phyloP scores from a whole-genome alignment of 2,329 filamentous ascomycete genomes.

The Curvularia sp. region DNA sequence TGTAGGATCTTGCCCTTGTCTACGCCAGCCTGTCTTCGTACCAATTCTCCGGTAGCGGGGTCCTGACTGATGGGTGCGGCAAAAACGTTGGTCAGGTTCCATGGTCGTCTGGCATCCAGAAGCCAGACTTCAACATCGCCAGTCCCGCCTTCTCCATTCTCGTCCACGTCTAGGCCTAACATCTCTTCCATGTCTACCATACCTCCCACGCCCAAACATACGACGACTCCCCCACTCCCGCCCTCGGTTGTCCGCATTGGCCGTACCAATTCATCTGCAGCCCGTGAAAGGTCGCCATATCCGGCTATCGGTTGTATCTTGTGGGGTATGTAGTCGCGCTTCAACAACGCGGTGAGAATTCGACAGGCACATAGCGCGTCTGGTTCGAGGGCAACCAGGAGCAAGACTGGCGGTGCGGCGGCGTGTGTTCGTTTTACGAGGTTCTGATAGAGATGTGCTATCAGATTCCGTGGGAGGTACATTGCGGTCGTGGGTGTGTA shows the following conservation, averaged over 20 bases:
- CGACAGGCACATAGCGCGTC: slow-evolving; percentile 95
- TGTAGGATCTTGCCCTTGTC: slow-evolving; percentile 74
- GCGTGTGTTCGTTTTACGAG: slow-evolving; percentile 86
- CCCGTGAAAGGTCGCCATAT: slow-evolving; percentile 85
- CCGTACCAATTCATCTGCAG: slow-evolving; percentile 77
- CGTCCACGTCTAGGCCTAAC: slow-evolving; percentile 75
- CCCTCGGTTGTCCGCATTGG: slow-evolving; percentile 88
- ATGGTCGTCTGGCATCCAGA: slow-evolving; percentile 87
- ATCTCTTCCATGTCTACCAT: slow-evolving; percentile 85
- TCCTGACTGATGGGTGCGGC: slow-evolving; percentile 63
- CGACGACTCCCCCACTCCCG: slow-evolving; percentile 84
- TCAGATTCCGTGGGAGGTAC: slow-evolving; percentile 91
- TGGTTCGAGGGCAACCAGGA: slow-evolving; percentile 91
- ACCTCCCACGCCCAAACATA: slow-evolving; percentile 91
- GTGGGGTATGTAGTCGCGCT: slow-evolving; percentile 96
- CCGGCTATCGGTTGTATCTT: slow-evolving; percentile 95
- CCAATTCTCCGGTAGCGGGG: slow-evolving; percentile 56
- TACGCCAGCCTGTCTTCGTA: slow-evolving; percentile 68
- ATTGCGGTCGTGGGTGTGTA: slow-evolving; percentile 58
- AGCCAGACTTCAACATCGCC: slow-evolving; percentile 95
- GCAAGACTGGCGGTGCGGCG: slow-evolving; percentile 86
- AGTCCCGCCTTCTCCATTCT: slow-evolving; percentile 67
- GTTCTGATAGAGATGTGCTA: slow-evolving; percentile 90
- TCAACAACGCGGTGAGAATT: slow-evolving; percentile 90
- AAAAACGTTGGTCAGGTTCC: slow-evolving; percentile 95